Evolutionary conservation across 176 grass and related monocot species (phyloP).

Genomic region (Musa itinerans): DNA sequence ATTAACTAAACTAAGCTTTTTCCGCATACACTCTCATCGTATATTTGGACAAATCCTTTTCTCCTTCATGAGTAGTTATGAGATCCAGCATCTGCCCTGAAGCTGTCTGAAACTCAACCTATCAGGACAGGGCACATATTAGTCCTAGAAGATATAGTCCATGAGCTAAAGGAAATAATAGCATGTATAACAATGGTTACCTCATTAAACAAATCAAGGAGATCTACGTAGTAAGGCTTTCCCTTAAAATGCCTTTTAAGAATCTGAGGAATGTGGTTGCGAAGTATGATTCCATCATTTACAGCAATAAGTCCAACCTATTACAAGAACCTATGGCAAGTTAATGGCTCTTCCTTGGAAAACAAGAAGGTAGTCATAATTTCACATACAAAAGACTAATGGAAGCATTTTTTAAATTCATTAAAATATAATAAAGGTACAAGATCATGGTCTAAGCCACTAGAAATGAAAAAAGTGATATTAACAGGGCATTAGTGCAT

Average conservation of each 20-base stretch:
- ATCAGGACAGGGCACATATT: constrained; percentile 19
- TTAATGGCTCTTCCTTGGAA: neutral
- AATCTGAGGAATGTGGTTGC: constrained; percentile 89
- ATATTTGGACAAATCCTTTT: constrained; percentile 82
- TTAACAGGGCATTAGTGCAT: too few relatives aligned
- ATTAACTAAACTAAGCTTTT: neutral
- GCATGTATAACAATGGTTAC: constrained; percentile 25
- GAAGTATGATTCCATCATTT: constrained; percentile 92
- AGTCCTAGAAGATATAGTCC: neutral
- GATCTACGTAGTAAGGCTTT: constrained; percentile 88
- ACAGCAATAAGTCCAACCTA: constrained; percentile 98
- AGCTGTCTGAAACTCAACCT: constrained; percentile 99
- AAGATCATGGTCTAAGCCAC: too few relatives aligned
- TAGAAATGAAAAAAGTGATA: too few relatives aligned
- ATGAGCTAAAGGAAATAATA: neutral
- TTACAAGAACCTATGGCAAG: constrained; percentile 6
- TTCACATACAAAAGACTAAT: neutral
- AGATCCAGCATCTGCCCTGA: constrained; percentile 93
- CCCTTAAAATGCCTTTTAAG: constrained; percentile 73
- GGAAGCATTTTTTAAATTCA: neutral
- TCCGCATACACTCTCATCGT: constrained; percentile 59
- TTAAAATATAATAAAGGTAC: too few relatives aligned
- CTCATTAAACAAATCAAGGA: constrained; percentile 96
- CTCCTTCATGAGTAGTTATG: constrained; percentile 96
- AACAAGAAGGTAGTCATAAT: neutral